Conservation (phyloP, 345 rosid genomes). For the Noccaea caerulescens region DNA sequence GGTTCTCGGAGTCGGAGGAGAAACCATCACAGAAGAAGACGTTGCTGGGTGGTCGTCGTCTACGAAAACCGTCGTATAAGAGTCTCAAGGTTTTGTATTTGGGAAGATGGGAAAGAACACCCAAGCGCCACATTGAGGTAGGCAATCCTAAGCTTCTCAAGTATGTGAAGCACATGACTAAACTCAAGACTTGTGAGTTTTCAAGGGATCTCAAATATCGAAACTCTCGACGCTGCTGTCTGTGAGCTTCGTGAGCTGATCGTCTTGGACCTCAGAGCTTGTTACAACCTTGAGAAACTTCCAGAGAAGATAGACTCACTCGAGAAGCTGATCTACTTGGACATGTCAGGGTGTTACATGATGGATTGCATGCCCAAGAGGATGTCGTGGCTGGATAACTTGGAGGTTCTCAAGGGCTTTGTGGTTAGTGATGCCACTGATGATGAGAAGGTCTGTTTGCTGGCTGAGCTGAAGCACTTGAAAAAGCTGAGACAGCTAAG, state of each 20-base stretch:
- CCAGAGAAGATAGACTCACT: slow-evolving; percentile 52
- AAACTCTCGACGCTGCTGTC: slow-evolving; percentile 38
- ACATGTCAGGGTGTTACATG: slow-evolving; percentile 55
- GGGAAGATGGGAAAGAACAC: slow-evolving; percentile 54
- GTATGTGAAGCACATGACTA: slow-evolving; percentile 43
- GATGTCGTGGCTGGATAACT: slow-evolving; percentile 45
- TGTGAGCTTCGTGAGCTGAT: slow-evolving; percentile 45
- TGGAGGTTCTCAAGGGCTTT: slow-evolving; percentile 72
- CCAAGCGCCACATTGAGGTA: slow-evolving; percentile 51
- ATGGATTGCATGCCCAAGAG: slow-evolving; percentile 56
- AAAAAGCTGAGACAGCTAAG: too few relatives aligned
- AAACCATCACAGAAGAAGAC: neutral
- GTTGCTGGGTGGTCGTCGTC: neutral
- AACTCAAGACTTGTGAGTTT: slow-evolving; percentile 51
- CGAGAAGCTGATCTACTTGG: slow-evolving; percentile 53
- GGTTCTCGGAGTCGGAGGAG: slow-evolving; percentile 42
- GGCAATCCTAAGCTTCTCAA: slow-evolving; percentile 41
- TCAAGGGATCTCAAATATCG: slow-evolving; percentile 62
- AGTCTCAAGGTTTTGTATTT: slow-evolving; percentile 46
- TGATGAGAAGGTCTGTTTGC: slow-evolving; percentile 22
- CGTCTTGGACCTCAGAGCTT: slow-evolving; percentile 62
- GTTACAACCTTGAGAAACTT: slow-evolving; percentile 55
- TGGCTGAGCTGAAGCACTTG: slow-evolving; percentile 29
- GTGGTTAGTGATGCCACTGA: slow-evolving; percentile 47
- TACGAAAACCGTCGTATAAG: neutral